Base-by-base conservation (phyloP, 2,329 filamentous ascomycete species). In the Cercospora sp. region DNA sequence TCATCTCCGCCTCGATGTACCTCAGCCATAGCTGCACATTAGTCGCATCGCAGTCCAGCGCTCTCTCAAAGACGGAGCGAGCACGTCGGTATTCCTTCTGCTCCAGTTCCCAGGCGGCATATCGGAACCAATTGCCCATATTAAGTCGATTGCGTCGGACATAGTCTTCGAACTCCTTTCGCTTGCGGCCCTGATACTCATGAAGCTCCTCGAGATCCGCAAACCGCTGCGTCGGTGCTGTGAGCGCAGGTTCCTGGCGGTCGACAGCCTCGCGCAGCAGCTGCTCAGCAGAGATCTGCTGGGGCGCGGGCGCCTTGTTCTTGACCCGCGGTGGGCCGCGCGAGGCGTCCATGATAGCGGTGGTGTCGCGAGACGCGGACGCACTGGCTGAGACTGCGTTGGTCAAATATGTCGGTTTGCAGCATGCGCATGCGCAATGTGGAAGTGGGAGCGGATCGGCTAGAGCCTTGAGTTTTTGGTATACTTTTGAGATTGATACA, bases 51-150 rank as follows among this genome's bases (percentile, higher is more conserved):
- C 95, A 92, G 79, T 99, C 95, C 74, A 99, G 86, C 61, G 94
- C 94, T 74, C 95, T 88, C 83, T 99, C 95, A 76, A 98, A 99
- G 77, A 99, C 90, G 61, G 91, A 96, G 51, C 95, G 87, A 32
- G 95, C 95, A 65, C 95, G 91, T 7, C 91, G 89, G 81, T 92
- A 97, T 82, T 99, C 95, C 81, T 98, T 98, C 82, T 99, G 95
- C 79, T 99, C 94, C 69, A 98, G 86, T 83, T 99, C 95, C 92
- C 94, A 99, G 74, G 92, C 88, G 66, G 95, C 94, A 85, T 99
- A 99, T 77, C 94, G 91, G 86, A 95, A 93, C 95, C 95, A 99
- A 81, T 98, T 98, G 85, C 97, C 97, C 86, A 98, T 93, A 78
- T 96, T 97, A 79, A 97, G 87, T 77, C 94, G 85, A 79, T 98